Base-by-base conservation (phyloP, 257 asterid genomes). In the Plectranthus barbatus region DNA sequence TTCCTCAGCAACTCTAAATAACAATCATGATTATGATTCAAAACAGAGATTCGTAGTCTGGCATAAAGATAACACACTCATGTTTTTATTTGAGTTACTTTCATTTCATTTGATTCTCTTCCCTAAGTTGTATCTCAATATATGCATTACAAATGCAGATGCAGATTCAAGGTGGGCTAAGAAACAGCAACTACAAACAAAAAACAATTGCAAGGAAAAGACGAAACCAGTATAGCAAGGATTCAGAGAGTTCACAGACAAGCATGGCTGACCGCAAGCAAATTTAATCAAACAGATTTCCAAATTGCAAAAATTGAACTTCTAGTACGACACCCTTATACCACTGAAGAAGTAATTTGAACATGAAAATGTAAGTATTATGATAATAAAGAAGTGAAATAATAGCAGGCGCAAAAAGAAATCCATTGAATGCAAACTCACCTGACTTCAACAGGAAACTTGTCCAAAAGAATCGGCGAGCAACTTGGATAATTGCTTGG, bases 401-500 rank as follows among this genome's bases (percentile, higher is more conserved):
- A 55, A 24, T 3, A 11, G 31, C 37, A 60, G 34, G 60, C 46
- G 58, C 52, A 41, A 24, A 58, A 45, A 50, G 5, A 26, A 4
- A 44, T 34, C 18, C 14, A 69, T 24, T 19, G 26, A 48, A 24
- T 17, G 68, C 24, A 65, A 40, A 23, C 80, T 72, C 59, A 87
- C 97, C 97, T 90, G 79, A 83, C 82, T 80, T 86, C 95, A 74
- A 80, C 87, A n/a, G 97, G 97, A 69, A 83, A 90, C 80, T 82
- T 85, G 79, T 90, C 97, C 81, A 90, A 68, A 62, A 90, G 86
- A 76, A 90, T 48, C 0, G 95, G 97, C 56, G 96, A 90, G 79
- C 89, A 83, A 68, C 78, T 82, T 36, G 97, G 96, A 77, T 90
- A 90, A 74, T 82, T 81, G 33, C 67, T 75, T 31, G 97, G 97